These are phyloP conservation scores for Paspalum notatum DNA, from an alignment of 176 grass and related monocot species.

Conservation along the genomic window DNA sequence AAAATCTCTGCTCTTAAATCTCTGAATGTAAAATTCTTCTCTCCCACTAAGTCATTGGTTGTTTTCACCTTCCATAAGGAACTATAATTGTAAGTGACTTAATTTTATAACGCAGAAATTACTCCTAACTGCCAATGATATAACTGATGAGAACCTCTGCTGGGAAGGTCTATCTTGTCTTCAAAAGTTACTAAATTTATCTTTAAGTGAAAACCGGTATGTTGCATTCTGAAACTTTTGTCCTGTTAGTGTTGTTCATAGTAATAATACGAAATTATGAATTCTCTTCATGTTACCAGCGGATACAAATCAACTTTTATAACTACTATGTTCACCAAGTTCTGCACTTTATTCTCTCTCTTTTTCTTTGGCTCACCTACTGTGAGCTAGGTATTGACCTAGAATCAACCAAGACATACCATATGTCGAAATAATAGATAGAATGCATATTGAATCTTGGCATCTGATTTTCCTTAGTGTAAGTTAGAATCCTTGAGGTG, in stretches of 20 bases:
- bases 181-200: constrained; percentile 64
- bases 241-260: constrained; percentile 12
- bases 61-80: constrained; percentile 33
- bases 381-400: constrained; percentile 5
- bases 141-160: constrained; percentile 71
- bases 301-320: constrained; percentile 27
- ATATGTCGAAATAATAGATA: not conserved
- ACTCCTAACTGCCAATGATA: constrained; percentile 77
- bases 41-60: not conserved
- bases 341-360: not conserved
- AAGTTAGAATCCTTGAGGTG: not conserved
- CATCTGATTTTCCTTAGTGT: not conserved
- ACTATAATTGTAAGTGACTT: constrained; percentile 36
- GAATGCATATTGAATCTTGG: constrained; percentile 12
- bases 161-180: constrained; percentile 86
- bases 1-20: constrained; percentile 70
- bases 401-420: constrained; percentile 11
- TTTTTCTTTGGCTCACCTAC: constrained; percentile 4
- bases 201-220: constrained; percentile 77
- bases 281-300: not conserved
- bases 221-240: constrained; percentile 5
- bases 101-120: constrained; percentile 74
- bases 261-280: not conserved
- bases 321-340: constrained; percentile 24
- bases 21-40: constrained; percentile 70